Conservation (phyloP, 2,329 filamentous ascomycete genomes). For the Claviceps lovelessii region DNA sequence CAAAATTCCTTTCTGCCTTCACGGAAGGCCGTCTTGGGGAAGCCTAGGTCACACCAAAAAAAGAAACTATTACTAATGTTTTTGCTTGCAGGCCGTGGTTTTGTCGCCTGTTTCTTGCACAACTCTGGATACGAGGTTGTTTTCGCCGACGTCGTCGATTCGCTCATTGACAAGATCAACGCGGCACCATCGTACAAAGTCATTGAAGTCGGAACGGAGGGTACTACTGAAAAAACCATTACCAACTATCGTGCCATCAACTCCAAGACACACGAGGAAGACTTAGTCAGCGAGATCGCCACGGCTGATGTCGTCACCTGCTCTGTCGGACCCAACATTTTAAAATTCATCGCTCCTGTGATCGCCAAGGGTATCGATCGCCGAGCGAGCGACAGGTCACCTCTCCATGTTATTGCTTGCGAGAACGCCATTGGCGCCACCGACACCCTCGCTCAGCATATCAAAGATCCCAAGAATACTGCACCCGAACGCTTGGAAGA, state of each 20-base stretch:
- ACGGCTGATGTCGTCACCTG: conserved; percentile 88
- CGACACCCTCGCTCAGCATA: conserved; percentile 68
- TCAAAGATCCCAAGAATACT: conserved; percentile 62
- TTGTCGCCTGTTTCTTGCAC: conserved; percentile 83
- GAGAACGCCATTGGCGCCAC: conserved; percentile 96
- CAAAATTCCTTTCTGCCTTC: too few species aligned
- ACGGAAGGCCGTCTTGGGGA: too few species aligned
- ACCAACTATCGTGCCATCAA: conserved; percentile 96
- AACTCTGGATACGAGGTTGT: conserved; percentile 91
- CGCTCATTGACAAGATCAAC: conserved; percentile 68
- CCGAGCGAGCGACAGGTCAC: conserved; percentile 47
- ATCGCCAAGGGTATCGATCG: conserved; percentile 87
- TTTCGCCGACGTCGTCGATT: conserved; percentile 87
- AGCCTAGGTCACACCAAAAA: too few species aligned
- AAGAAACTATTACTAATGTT: not conserved
- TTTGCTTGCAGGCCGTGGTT: conserved; percentile 45
- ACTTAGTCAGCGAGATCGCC: conserved; percentile 72
- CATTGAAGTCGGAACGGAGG: conserved; percentile 79
- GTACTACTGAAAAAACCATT: conserved; percentile 68
- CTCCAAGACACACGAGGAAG: conserved; percentile 69
- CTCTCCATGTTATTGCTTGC: conserved; percentile 86
- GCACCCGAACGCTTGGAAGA: conserved; percentile 49
- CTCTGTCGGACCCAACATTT: conserved; percentile 88
- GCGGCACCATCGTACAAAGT: conserved; percentile 67
- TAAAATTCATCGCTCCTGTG: conserved; percentile 89